Base-by-base conservation (phyloP, 345 rosid genomes). In the Aquilaria sinensis region DNA sequence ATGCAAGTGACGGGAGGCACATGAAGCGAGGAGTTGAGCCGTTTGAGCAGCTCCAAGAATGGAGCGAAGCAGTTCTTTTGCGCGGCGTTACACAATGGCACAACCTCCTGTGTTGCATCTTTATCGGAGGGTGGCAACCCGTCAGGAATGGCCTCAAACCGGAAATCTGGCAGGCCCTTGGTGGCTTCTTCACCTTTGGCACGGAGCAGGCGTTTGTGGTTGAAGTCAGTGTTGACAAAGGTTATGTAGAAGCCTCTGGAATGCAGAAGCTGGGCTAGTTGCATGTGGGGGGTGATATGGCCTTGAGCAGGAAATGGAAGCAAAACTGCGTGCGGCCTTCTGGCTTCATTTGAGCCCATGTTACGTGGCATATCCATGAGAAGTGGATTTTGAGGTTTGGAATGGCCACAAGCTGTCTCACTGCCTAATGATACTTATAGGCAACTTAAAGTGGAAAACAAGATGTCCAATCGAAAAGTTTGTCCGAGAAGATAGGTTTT, bases 241-340 rank as follows among this genome's bases (percentile, higher is more conserved):
- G 82, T 80, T 54, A 81, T 62, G 63, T 70, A 57, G 60, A 75
- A 73, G 41, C 80, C 80, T 56, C 14, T 67, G 0, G 60, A 62
- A 47, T 77, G 76, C 12, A 81, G 67, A 12, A 81, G 82, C 63
- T 75, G 72, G 31, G 85, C 77, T 0, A 81, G 68, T 16, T 70
- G 69, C 58, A 71, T 51, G 74, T 73, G 16, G 41, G 83, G 76
- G 65, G 55, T 74, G 31, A 76, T 33, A 68, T 76, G 83, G 58
- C 83, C 78, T 66, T 79, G 83, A 6, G 70, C 48, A 43, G 83
- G 83, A 47, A 37, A 70, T 9, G 83, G 80, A 29, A 79, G 34
- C 34, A 74, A 65, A 16, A 75, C 72, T 23, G 70, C 80, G 58
- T 73, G 74, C n/a, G 74, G 61, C 29, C 43, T 66, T 5, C 9